Conservation (phyloP, 305 asterid species). For the Fraxinus platypoda region DNA sequence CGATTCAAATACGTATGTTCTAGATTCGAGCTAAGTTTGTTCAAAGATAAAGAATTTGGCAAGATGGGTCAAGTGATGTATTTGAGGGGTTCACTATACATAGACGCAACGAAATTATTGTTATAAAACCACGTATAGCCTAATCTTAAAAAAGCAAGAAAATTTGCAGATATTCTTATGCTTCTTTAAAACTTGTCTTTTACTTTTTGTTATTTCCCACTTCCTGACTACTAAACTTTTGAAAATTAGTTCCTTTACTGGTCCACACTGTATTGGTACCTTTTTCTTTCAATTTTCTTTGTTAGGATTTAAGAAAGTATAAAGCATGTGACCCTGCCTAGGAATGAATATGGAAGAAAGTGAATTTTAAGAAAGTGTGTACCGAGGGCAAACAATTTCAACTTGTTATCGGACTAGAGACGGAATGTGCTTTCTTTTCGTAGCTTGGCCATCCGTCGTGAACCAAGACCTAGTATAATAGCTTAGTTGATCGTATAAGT, state of each 20-base stretch:
- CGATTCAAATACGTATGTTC: background rate
- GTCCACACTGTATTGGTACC: conserved; percentile 26
- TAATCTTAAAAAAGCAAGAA: background rate
- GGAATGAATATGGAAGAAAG: conserved; percentile 7
- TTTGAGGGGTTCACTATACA: background rate
- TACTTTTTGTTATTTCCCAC: conserved; percentile 19
- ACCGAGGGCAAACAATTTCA: background rate
- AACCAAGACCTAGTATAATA: background rate
- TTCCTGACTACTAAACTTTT: conserved; percentile 12
- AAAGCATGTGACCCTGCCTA: conserved; percentile 31
- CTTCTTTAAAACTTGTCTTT: conserved; percentile 11
- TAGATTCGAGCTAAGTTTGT: background rate
- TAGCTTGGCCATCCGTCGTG: background rate
- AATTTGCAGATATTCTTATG: conserved; percentile 11
- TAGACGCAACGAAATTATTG: background rate
- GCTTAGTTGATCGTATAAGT: background rate
- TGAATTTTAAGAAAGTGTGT: background rate
- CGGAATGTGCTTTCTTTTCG: background rate
- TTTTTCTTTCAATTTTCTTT: conserved; percentile 32
- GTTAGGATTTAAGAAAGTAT: conserved; percentile 25
- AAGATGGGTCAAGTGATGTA: background rate
- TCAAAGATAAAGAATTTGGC: background rate
- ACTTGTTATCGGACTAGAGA: background rate
- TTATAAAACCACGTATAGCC: background rate
- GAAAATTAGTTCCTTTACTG: conserved; percentile 20